Base-by-base conservation (phyloP, 2,329 filamentous ascomycete species). In the Neofusicoccum cordaticola region DNA sequence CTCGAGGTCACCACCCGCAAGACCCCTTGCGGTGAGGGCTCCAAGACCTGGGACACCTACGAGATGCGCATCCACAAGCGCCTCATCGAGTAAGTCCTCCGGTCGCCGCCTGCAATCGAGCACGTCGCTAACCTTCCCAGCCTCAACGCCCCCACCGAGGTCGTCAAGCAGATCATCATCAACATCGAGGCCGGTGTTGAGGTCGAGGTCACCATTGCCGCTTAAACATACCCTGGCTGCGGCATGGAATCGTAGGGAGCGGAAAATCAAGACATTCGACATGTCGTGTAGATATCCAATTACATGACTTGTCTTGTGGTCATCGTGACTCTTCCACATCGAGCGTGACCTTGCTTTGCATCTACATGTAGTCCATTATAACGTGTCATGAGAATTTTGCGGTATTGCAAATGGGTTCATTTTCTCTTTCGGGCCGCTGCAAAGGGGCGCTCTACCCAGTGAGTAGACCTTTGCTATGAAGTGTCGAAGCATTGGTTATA, bases 41-140 rank as follows among this genome's bases (percentile, higher is more conserved):
- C 91, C 83, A 99, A 99, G 92, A 99, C 95, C 79, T 99, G 95
- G 95, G 95, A 98, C 82, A 89, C 87, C 82, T 99, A 86, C 83
- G 94, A 99, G 90, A 96, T 99, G 93, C 90, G 94, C 85, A 96
- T 97, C 81, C 93, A 97, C 89, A 97, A 97, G 90, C 91, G 93
- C 75, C 87, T 97, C 79, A 97, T 97, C 79, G 93, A 97, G 88
- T 91, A 80, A 76, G 88, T 86, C 13, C 12, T 15, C 19, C 37
- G 9, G 19, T 27, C 12, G 13, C 1, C 17, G 7, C 31, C 4
- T 63, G 12, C n/a, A 17, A 37, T 17, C 2, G 8, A 41, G 4
- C 27, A 31, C 7, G 27, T 39, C 12, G 41, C 39, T 45, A 27
- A 64, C 15, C 15, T 45, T 57, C 47, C 66, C 69, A 91, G 88